Percentiles rank a stretch among this genome's conserved stretches.
These are phyloP conservation scores for Schizothecium vesticola DNA, from an alignment of 495 filamentous ascomycete species.

Conservation along the genomic window DNA sequence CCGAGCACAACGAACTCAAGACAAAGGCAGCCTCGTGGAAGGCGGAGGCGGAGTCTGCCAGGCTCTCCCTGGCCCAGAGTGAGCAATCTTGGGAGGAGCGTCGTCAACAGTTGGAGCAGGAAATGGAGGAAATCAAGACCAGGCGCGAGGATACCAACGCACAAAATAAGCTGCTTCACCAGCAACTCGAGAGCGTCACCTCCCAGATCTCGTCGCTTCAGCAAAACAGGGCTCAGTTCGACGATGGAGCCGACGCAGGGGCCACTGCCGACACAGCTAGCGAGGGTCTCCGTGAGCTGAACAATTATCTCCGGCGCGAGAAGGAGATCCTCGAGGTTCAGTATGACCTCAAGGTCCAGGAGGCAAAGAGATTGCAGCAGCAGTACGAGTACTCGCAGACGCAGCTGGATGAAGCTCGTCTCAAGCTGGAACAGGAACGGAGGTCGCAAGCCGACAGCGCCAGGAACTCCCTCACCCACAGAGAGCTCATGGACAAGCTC, in stretches of 20 bases:
- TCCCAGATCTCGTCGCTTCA: slow-evolving; percentile 72
- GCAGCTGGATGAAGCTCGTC: slow-evolving; percentile 77
- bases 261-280: slow-evolving; percentile 43
- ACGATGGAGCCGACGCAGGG: slow-evolving; percentile 40
- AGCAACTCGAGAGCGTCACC: slow-evolving; percentile 78
- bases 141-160: slow-evolving; percentile 73
- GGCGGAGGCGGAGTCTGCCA: slow-evolving; percentile 75
- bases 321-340: slow-evolving; percentile 98
- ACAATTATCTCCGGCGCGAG: slow-evolving; percentile 85
- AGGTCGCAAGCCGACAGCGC: slow-evolving; percentile 67
- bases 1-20: slow-evolving; percentile 74
- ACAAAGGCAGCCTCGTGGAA: slow-evolving; percentile 64
- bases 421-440: slow-evolving; percentile 85
- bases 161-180: slow-evolving; percentile 83
- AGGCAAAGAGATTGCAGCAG: slow-evolving; percentile 79
- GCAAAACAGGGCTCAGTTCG: slow-evolving; percentile 55
- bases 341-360: slow-evolving; percentile 79
- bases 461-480: slow-evolving; percentile 66
- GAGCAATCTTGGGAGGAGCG: slow-evolving; percentile 85
- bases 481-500: slow-evolving; percentile 85
- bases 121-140: slow-evolving; percentile 69
- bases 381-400: slow-evolving; percentile 80
- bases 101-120: slow-evolving; percentile 72
- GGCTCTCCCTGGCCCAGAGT: slow-evolving; percentile 67
- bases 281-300: slow-evolving; percentile 79